Evolutionary conservation across 257 asterid species (phyloP).

Genomic region (Primulina tabacum): DNA sequence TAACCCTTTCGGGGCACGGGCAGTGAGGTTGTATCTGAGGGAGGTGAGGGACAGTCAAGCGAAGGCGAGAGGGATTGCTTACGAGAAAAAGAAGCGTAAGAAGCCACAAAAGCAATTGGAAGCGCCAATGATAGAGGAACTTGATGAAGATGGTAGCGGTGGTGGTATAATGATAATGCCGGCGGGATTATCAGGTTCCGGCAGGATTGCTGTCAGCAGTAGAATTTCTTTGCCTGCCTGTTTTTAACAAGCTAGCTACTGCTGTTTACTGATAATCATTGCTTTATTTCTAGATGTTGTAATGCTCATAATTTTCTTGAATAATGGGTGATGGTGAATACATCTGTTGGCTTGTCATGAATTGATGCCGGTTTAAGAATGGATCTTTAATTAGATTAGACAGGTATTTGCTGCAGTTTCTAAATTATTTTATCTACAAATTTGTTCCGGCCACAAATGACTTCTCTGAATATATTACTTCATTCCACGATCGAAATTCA

Average conservation of each 20-base stretch:
- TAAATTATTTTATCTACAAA: not conserved
- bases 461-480: too few relatives aligned
- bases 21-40: constrained; percentile 49
- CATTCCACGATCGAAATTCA: too few relatives aligned
- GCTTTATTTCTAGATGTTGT: not conserved
- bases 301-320: not conserved
- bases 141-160: not conserved
- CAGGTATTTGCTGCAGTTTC: too few relatives aligned
- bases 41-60: constrained; percentile 63
- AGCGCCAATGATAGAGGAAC: constrained; percentile 4
- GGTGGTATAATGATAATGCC: constrained; percentile 25
- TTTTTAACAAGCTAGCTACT: not conserved
- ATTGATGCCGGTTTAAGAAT: not conserved
- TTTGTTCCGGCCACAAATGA: too few relatives aligned
- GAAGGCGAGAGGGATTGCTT: constrained; percentile 55
- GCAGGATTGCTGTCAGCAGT: not conserved
- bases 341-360: not conserved
- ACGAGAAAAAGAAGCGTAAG: constrained; percentile 60
- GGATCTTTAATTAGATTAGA: not conserved
- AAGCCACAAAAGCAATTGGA: constrained; percentile 26
- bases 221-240: not conserved
- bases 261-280: not conserved
- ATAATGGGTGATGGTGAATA: not conserved
- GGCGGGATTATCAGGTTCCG: not conserved
- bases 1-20: constrained; percentile 61